phyloP scores from a whole-genome alignment of 148 eudicot genomes.

The Hydrangea macrophylla region DNA sequence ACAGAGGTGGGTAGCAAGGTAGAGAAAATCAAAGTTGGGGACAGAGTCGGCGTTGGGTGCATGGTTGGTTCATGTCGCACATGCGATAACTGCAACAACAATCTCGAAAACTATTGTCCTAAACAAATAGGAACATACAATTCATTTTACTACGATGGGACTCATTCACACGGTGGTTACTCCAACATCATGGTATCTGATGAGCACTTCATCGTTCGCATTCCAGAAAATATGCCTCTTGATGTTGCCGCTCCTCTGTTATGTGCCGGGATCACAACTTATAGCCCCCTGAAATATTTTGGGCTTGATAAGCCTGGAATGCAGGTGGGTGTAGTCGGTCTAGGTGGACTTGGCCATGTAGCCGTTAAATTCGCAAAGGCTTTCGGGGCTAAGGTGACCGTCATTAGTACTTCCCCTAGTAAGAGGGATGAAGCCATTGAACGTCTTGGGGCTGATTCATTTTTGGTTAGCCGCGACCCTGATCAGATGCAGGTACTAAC shows the following conservation, averaged over 20 bases:
- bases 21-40: constrained; percentile 25
- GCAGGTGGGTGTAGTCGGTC: constrained; percentile 25
- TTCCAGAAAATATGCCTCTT: constrained; percentile 17
- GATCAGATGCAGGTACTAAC: constrained; percentile 27
- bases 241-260: constrained; percentile 23
- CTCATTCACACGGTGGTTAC: constrained; percentile 16
- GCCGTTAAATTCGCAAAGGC: constrained; percentile 38
- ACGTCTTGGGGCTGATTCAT: constrained; percentile 25
- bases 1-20: too few species aligned
- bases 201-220: constrained; percentile 20
- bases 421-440: constrained; percentile 25
- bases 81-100: constrained; percentile 9
- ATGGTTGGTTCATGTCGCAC: constrained; percentile 26
- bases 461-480: constrained; percentile 23
- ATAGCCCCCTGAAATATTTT: constrained; percentile 22
- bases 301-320: constrained; percentile 26
- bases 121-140: constrained; percentile 14
- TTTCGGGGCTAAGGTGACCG: too few species aligned
- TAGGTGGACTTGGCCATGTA: constrained; percentile 31
- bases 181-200: constrained; percentile 21
- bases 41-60: constrained; percentile 27
- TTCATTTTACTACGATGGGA: constrained; percentile 11
- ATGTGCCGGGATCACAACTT: constrained; percentile 28
- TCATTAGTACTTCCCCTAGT: constrained; percentile 26
- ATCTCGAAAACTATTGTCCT: constrained; percentile 24